phyloP scores from a whole-genome alignment of 306 rosid genomes.

The Neltuma alba region DNA sequence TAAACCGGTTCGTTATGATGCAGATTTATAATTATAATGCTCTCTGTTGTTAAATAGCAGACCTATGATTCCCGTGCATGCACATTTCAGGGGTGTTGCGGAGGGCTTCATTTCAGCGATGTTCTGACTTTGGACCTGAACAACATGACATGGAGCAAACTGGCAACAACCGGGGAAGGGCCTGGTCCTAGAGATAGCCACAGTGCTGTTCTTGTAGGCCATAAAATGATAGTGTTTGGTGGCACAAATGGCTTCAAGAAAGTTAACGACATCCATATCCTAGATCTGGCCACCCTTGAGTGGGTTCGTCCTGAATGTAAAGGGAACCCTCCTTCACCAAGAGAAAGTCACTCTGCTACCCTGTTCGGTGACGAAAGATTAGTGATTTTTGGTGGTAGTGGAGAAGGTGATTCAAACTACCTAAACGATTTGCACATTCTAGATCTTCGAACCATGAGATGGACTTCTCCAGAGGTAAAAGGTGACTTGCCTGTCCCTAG shows the following conservation, averaged over 20 bases:
- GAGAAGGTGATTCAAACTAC: conserved; percentile 87
- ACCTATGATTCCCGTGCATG: conserved; percentile 2
- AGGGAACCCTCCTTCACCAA: conserved; percentile 83
- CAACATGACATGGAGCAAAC: conserved; percentile 77
- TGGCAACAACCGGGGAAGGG: conserved; percentile 65
- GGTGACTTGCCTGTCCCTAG: conserved; percentile 90
- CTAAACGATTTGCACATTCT: conserved; percentile 85
- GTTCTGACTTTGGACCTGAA: conserved; percentile 73
- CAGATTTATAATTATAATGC: too few species aligned
- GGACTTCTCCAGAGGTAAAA: conserved; percentile 68
- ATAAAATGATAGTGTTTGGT: conserved; percentile 85
- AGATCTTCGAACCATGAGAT: conserved; percentile 72
- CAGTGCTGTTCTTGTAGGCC: conserved; percentile 66
- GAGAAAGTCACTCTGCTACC: conserved; percentile 92
- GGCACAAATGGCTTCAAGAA: conserved; percentile 94
- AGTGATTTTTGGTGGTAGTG: conserved; percentile 94
- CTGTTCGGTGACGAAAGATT: conserved; percentile 68
- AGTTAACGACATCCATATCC: conserved; percentile 75
- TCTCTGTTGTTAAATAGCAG: conserved; percentile 8
- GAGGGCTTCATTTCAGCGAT: conserved; percentile 88
- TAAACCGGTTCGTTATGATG: background rate
- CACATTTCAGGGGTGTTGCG: conserved; percentile 85
- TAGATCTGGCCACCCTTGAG: conserved; percentile 69
- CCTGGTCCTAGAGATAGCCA: conserved; percentile 99
- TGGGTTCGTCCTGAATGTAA: conserved; percentile 75